These are phyloP conservation scores for Pythium plurisporium DNA, from an alignment of 352 stramenopile genomes.

Conservation along the genomic window DNA sequence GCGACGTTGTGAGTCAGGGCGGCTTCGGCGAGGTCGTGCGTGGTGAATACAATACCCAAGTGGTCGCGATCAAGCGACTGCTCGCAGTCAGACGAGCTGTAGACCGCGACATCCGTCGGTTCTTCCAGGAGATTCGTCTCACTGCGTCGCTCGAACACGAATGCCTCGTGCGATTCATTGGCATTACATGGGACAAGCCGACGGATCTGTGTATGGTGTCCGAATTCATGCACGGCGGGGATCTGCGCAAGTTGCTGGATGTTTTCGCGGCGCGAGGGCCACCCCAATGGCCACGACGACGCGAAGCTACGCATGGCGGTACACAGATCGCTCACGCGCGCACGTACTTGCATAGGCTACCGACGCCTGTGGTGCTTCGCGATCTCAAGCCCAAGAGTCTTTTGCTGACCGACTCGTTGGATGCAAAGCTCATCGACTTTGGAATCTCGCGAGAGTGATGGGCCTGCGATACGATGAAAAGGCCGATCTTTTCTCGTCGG, in stretches of 20 bases:
- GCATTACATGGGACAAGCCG: neutral
- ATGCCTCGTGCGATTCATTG: constrained; percentile 1
- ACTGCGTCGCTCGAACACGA: neutral
- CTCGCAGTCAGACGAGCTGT: neutral
- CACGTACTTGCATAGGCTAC: neutral
- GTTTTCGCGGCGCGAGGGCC: neutral
- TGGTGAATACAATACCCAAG: neutral
- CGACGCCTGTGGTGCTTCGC: neutral
- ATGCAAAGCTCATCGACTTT: constrained; percentile 50
- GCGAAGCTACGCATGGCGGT: neutral
- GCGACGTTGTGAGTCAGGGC: neutral
- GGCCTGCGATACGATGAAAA: constrained; percentile 20
- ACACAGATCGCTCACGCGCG: neutral
- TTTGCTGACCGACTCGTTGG: constrained; percentile 21
- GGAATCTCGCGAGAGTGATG: constrained; percentile 28
- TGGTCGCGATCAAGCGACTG: neutral
- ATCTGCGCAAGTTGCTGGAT: neutral
- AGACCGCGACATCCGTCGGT: neutral
- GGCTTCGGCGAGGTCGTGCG: neutral
- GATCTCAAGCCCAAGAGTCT: constrained; percentile 26
- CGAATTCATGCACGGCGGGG: neutral
- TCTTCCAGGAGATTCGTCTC: neutral
- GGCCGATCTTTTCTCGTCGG: constrained; percentile 74
- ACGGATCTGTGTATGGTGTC: constrained; percentile 4
- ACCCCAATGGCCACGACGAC: neutral